These are phyloP conservation scores for Taphrina betulina DNA, from an alignment of 1,139 yeast species.

Conservation along the genomic window DNA sequence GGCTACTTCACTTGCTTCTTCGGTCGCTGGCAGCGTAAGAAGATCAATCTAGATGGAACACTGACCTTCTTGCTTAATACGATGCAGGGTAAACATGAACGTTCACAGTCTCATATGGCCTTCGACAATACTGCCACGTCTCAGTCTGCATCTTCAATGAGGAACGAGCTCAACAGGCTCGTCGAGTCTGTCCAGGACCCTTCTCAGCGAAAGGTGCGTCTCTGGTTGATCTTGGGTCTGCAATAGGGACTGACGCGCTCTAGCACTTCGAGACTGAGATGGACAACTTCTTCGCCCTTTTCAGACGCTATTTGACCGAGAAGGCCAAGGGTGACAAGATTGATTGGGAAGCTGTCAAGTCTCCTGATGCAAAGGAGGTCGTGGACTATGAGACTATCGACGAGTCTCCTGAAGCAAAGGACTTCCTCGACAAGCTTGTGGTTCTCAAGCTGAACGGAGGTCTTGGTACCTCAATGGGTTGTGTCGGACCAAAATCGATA, in stretches of 20 bases:
- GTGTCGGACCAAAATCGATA: conserved; percentile 97
- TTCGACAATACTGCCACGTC: conserved; percentile 94
- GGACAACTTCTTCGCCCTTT: conserved; percentile 91
- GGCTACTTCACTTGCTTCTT: too few relatives aligned
- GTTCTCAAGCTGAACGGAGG: conserved; percentile 97
- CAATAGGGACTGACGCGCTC: background rate
- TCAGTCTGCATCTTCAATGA: conserved; percentile 97
- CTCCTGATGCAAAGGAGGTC: conserved; percentile 85
- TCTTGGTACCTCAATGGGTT: conserved; percentile 98
- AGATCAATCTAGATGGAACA: too few relatives aligned
- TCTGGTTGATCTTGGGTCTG: too few relatives aligned
- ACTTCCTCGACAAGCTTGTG: conserved; percentile 77
- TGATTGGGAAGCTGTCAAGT: conserved; percentile 94
- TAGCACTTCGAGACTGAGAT: conserved; percentile 78
- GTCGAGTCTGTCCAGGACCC: conserved; percentile 71
- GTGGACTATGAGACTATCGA: conserved; percentile 64
- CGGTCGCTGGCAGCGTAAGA: background rate
- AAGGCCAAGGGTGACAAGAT: conserved; percentile 65
- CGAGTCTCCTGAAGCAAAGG: conserved; percentile 41
- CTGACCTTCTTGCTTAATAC: too few relatives aligned
- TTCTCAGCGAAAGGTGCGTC: conserved; percentile 49
- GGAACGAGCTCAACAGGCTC: conserved; percentile 86
- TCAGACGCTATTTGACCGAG: conserved; percentile 86
- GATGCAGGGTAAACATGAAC: conserved; percentile 24
- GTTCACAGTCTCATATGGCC: conserved; percentile 49